Percentiles rank a stretch among this genome's conserved stretches.
Conservation (phyloP, 2,329 filamentous ascomycete species). For the Mariannaea elegans region DNA sequence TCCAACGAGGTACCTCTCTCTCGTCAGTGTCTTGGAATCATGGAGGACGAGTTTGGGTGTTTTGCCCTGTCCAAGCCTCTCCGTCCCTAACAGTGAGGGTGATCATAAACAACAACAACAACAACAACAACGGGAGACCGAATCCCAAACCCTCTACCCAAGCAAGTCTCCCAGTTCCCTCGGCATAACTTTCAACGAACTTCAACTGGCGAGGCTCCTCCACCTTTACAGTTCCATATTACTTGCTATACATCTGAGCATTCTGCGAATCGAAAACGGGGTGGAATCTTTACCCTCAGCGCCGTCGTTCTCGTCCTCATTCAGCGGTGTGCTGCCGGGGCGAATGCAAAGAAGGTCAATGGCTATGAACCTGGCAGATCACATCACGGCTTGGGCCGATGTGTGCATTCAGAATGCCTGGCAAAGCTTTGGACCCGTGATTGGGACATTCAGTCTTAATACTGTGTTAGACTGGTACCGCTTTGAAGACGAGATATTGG, state of each 20-base stretch:
- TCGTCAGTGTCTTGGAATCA: background rate
- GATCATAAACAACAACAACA: too few relatives aligned
- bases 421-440: slow-evolving; percentile 6
- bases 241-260: background rate
- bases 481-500: background rate
- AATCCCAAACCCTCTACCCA: background rate
- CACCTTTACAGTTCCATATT: background rate
- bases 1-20: background rate
- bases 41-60: background rate
- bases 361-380: background rate
- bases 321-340: background rate
- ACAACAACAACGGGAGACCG: too few relatives aligned
- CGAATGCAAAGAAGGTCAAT: background rate
- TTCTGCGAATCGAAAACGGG: background rate
- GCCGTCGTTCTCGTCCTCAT: background rate
- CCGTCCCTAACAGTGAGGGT: background rate
- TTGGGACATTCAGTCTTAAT: background rate
- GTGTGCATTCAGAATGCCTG: slow-evolving; percentile 2
- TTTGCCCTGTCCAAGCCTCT: background rate
- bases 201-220: background rate
- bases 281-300: background rate
- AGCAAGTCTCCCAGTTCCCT: background rate
- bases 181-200: background rate
- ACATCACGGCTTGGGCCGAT: background rate
- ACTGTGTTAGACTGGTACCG: slow-evolving; percentile 5